phyloP scores from a whole-genome alignment of 495 filamentous ascomycete species.

The Geoglossum glabrum region DNA sequence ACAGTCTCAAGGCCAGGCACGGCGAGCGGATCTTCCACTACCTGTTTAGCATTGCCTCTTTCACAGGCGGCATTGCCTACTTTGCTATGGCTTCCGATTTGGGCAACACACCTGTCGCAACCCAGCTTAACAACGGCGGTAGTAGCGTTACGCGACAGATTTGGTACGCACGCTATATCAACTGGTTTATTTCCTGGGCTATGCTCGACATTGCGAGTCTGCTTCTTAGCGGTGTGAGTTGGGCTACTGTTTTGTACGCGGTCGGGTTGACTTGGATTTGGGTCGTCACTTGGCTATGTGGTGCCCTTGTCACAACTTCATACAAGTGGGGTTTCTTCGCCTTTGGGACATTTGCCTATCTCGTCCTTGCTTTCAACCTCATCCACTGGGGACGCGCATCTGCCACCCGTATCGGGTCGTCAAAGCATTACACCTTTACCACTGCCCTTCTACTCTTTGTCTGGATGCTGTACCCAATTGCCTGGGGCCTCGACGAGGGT shows the following conservation, averaged over 20 bases:
- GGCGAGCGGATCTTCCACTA: conserved; percentile 47
- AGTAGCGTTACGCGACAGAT: conserved; percentile 34
- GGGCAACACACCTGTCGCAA: conserved; percentile 38
- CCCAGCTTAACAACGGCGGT: conserved; percentile 20
- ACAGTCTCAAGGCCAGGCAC: conserved; percentile 29
- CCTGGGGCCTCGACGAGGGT: conserved; percentile 46
- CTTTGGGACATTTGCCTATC: conserved; percentile 38
- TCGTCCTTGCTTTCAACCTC: conserved; percentile 36
- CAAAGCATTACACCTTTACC: conserved; percentile 29
- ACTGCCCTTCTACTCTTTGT: conserved; percentile 31
- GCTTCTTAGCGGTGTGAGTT: conserved; percentile 42
- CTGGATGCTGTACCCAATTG: conserved; percentile 50
- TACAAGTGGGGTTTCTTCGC: conserved; percentile 47
- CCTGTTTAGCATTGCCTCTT: conserved; percentile 36
- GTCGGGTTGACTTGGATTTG: conserved; percentile 41
- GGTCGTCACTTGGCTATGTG: conserved; percentile 41
- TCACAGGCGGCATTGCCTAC: conserved; percentile 44
- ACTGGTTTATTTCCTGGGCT: conserved; percentile 35
- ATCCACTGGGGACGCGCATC: conserved; percentile 30
- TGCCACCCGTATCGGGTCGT: conserved; percentile 28
- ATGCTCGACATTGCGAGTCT: conserved; percentile 38
- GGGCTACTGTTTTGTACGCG: conserved; percentile 40
- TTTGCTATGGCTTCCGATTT: conserved; percentile 50
- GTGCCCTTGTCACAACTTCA: conserved; percentile 30
- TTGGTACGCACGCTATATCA: conserved; percentile 53